Evolutionary conservation across 2,329 filamentous ascomycete species (phyloP).

Genomic region (Mariannaea sp.): DNA sequence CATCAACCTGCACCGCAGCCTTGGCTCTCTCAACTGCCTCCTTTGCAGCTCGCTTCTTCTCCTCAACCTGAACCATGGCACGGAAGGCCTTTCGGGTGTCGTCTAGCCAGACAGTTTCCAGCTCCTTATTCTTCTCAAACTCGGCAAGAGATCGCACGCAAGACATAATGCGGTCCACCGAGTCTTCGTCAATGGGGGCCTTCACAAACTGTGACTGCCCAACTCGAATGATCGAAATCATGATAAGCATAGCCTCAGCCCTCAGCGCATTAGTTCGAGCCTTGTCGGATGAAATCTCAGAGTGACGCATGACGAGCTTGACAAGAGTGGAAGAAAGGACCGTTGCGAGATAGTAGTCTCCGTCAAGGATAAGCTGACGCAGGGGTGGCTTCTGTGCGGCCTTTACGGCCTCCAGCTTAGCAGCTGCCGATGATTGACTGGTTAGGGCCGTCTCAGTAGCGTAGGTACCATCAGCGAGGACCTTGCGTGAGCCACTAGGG

Average conservation of each 20-base stretch:
- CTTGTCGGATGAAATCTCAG: constrained; percentile 84
- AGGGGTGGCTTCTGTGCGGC: constrained; percentile 95
- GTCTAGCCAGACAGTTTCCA: constrained; percentile 90
- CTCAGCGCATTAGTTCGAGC: constrained; percentile 91
- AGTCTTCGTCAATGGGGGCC: constrained; percentile 95
- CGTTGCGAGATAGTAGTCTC: constrained; percentile 94
- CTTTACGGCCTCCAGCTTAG: constrained; percentile 94
- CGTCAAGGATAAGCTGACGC: constrained; percentile 92
- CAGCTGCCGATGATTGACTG: constrained; percentile 85
- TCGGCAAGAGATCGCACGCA: constrained; percentile 92
- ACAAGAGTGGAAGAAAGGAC: constrained; percentile 96
- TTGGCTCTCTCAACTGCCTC: constrained; percentile 92
- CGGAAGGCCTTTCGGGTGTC: constrained; percentile 96
- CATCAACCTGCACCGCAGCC: constrained; percentile 92
- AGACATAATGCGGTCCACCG: constrained; percentile 97
- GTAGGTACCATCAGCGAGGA: constrained; percentile 95
- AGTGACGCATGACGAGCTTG: constrained; percentile 96
- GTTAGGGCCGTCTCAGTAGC: constrained; percentile 96
- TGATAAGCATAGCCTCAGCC: constrained; percentile 98
- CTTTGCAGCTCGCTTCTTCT: constrained; percentile 96
- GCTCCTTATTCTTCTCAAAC: constrained; percentile 84
- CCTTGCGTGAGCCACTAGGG: constrained; percentile 84
- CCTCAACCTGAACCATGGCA: constrained; percentile 95
- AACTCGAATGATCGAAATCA: constrained; percentile 98
- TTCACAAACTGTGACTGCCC: constrained; percentile 99